Evolutionary conservation across 2,329 filamentous ascomycete genomes (phyloP), one percentile per base, ranked within the genome.

Genomic region (Penicillium sp.): DNA sequence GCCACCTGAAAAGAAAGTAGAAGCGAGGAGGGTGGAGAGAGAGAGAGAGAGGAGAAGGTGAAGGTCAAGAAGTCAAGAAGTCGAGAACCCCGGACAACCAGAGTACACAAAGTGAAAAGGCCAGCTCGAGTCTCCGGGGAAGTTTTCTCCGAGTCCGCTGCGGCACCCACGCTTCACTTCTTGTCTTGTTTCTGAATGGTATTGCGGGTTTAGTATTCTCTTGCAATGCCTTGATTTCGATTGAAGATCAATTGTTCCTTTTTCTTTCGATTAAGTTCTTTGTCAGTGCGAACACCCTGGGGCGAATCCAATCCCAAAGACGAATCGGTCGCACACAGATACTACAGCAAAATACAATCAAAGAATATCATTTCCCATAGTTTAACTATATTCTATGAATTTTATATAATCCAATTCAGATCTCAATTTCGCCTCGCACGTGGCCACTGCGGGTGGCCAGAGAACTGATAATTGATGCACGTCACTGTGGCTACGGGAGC

Each of bases 71-170:
- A n/a, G 58, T 48, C 44, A 57, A 55, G 59, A 55, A 38, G 56
- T 62, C 54, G 49, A 61, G 62, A 62, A 55, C 61, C 61, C 60
- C 63, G 54, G 58, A 61, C 36, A 47, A 50, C 30, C 29, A 42
- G 36, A 58, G 61, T 63, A 60, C 61, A 63, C 61, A 63, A 63
- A 56, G 55, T 43, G 60, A 61, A 61, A 62, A 64, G 62, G 62
- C 61, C 62, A 64, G 57, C 55, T 63, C 59, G 62, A 64, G 59
- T 54, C 57, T 63, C 61, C 61, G 61, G 62, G 62, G 61, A 48
- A 46, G 58, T 61, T 64, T 64, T 64, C 59, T 63, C 62, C 62
- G 61, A 56, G 51, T 36, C 62, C 62, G 59, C 62, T 61, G 59
- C 40, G 16, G 29, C 18, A 19, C 32, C 29, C 19, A 14, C 19